These are phyloP conservation scores for Ogataea paradorogensis DNA, from an alignment of 805 yeast genomes.

Conservation along the genomic window DNA sequence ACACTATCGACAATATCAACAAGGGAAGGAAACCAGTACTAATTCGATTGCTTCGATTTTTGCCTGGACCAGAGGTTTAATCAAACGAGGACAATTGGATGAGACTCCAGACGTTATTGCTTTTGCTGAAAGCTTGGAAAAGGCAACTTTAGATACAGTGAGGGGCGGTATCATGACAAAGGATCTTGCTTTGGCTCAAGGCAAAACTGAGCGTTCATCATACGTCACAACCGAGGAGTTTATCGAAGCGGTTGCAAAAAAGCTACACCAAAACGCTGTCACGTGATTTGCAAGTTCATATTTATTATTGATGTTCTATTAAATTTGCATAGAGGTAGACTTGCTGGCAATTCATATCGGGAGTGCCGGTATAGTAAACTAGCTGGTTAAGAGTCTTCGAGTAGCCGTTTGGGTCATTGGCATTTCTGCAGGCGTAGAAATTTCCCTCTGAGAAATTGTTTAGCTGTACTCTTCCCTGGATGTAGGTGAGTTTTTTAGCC, in stretches of 20 bases:
- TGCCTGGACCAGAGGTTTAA: conserved; percentile 94
- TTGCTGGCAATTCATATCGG: conserved; percentile 8
- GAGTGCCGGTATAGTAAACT: conserved; percentile 19
- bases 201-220: conserved; percentile 75
- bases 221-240: conserved; percentile 93
- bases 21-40: conserved; percentile 95
- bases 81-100: conserved; percentile 90
- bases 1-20: conserved; percentile 93
- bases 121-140: conserved; percentile 77
- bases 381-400: conserved; percentile 29
- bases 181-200: conserved; percentile 88
- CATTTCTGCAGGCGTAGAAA: conserved; percentile 39
- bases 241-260: conserved; percentile 73
- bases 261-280: conserved; percentile 40
- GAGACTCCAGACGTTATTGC: conserved; percentile 77
- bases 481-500: conserved; percentile 1
- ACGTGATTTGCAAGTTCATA: conserved; percentile 10
- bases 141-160: conserved; percentile 85
- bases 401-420: conserved; percentile 39
- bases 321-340: conserved; percentile 12
- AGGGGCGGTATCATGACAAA: conserved; percentile 92
- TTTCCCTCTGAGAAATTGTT: conserved; percentile 8
- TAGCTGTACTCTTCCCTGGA: conserved; percentile 15
- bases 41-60: conserved; percentile 96
- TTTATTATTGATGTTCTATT: conserved; percentile 4